Percentiles rank a stretch among this genome's conserved stretches.
These are phyloP conservation scores for Rhipidocladum racemiflorum DNA, from an alignment of 176 grass and related monocot species.

Conservation along the genomic window DNA sequence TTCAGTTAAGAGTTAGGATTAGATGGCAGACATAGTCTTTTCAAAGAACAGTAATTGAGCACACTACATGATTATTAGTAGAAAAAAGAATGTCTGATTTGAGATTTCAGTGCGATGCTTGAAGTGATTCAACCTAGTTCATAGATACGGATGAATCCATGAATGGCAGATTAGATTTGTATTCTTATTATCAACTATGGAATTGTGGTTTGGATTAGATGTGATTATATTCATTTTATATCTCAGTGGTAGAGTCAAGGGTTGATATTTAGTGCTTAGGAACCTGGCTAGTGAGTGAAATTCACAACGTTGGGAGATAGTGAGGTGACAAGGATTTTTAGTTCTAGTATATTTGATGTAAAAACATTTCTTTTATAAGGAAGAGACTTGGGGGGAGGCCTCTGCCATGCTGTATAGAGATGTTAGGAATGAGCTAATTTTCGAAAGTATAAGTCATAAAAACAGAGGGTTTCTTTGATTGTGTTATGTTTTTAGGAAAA, in stretches of 20 bases:
- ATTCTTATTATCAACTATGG: background rate
- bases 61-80: background rate
- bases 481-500: background rate
- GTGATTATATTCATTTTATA: background rate
- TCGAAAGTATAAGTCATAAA: background rate
- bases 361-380: background rate
- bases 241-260: background rate
- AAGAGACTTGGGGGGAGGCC: background rate
- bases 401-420: background rate
- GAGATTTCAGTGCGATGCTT: background rate
- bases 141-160: background rate
- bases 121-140: background rate
- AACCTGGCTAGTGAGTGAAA: background rate
- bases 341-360: background rate
- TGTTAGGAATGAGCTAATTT: background rate
- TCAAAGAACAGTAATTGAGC: background rate
- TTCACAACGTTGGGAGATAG: background rate
- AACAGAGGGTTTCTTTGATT: background rate
- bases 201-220: background rate
- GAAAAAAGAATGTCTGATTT: background rate
- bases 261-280: background rate
- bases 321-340: background rate
- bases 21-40: background rate
- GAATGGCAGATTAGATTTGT: background rate
- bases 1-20: background rate